A percentile compares a stretch with the other conserved stretches of the same genome.
Conservation (phyloP, 441 rosid species). For the Raphanus hybrid region DNA sequence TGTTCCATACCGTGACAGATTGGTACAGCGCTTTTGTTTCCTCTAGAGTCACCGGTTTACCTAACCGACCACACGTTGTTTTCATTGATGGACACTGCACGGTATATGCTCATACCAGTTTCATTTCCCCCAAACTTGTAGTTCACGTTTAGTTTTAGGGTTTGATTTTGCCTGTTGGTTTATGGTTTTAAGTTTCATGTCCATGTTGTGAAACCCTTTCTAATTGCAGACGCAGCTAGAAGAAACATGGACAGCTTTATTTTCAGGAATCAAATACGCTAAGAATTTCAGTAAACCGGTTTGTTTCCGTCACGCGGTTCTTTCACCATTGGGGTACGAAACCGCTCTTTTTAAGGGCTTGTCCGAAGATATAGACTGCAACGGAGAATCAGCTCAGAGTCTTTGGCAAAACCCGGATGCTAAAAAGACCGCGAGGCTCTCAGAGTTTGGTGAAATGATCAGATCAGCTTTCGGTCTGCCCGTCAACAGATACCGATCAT, state of each 20-base stretch:
- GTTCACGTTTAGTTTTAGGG: too few relatives aligned
- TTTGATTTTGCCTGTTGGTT: too few relatives aligned
- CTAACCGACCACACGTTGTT: slow-evolving; percentile 79
- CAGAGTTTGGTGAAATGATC: slow-evolving; percentile 95
- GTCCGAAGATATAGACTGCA: slow-evolving; percentile 57
- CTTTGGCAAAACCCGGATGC: slow-evolving; percentile 71
- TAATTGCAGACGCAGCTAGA: slow-evolving; percentile 71
- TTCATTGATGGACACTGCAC: slow-evolving; percentile 88
- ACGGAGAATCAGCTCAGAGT: slow-evolving; percentile 64
- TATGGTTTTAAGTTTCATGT: too few relatives aligned
- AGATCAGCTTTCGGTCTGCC: slow-evolving; percentile 76
- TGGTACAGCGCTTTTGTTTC: slow-evolving; percentile 92
- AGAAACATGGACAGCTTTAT: slow-evolving; percentile 85
- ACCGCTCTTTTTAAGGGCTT: slow-evolving; percentile 81
- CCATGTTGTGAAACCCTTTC: not conserved
- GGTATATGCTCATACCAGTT: slow-evolving; percentile 46
- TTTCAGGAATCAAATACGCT: slow-evolving; percentile 72
- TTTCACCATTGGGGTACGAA: slow-evolving; percentile 89
- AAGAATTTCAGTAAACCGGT: slow-evolving; percentile 77
- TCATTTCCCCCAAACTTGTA: not conserved
- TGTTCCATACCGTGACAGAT: slow-evolving; percentile 89
- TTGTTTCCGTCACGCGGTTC: slow-evolving; percentile 80
- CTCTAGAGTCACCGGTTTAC: slow-evolving; percentile 84
- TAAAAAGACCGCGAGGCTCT: slow-evolving; percentile 64
- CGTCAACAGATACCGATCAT: slow-evolving; percentile 50